A percentile compares a stretch with the other conserved stretches of the same genome.
Conservation (phyloP, 2,329 filamentous ascomycete species). For the Calonectria multiphialidica region DNA sequence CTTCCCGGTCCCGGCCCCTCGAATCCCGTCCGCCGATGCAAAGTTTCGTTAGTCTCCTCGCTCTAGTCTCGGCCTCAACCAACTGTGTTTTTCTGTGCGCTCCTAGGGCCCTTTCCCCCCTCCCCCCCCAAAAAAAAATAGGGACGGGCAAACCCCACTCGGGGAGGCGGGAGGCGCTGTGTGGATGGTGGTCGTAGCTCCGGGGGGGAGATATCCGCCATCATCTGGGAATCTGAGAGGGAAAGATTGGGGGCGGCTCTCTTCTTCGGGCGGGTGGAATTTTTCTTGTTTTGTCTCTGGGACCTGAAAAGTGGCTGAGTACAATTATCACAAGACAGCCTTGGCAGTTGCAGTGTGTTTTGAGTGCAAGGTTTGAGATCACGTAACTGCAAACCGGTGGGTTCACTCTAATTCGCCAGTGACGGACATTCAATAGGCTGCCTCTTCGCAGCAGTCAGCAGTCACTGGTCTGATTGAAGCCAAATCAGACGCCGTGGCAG, state of each 20-base stretch:
- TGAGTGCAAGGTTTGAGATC: not conserved
- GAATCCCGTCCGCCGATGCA: not conserved
- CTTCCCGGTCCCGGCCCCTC: not conserved
- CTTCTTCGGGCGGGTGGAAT: not conserved
- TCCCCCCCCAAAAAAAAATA: not conserved
- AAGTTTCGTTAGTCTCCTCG: not conserved
- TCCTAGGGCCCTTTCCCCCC: not conserved
- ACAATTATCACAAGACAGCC: not conserved
- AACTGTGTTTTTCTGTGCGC: not conserved
- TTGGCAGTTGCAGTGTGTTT: not conserved
- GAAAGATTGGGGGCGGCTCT: too few species aligned
- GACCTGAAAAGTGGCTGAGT: not conserved
- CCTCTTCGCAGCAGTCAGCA: constrained; percentile 7
- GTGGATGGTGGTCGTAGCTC: constrained; percentile 10
- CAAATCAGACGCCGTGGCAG: not conserved
- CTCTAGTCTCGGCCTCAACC: not conserved
- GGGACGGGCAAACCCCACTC: not conserved
- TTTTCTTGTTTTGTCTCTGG: not conserved
- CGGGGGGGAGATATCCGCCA: not conserved
- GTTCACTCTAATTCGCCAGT: not conserved
- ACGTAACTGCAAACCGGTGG: constrained; percentile 12
- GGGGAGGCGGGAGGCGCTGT: constrained; percentile 17
- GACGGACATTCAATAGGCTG: not conserved
- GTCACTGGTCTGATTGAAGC: not conserved
- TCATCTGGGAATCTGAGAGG: not conserved